phyloP scores from a whole-genome alignment of 192 early-diverging fungal species.

The Polychytrium aggregatum region DNA sequence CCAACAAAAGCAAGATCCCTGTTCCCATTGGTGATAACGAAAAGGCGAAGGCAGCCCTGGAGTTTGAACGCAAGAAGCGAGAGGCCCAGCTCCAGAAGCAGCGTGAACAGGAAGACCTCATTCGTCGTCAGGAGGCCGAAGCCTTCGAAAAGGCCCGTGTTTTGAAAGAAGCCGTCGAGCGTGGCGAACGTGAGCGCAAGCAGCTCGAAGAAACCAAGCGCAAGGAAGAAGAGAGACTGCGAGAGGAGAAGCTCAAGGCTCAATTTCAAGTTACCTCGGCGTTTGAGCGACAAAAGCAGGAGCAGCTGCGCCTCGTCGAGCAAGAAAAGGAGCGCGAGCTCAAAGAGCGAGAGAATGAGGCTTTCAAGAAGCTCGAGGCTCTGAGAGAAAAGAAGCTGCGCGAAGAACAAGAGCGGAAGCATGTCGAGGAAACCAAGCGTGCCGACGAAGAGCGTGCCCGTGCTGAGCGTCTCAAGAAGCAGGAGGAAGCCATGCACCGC shows the following conservation, averaged over 20 bases:
- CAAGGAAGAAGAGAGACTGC: constrained; percentile 5
- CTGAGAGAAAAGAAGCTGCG: constrained; percentile 9
- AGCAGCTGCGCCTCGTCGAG: too few relatives aligned
- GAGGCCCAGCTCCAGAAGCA: background rate
- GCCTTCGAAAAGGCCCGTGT: constrained; percentile 22
- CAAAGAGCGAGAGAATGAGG: constrained; percentile 10
- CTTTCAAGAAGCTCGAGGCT: constrained; percentile 14
- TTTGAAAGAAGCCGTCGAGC: constrained; percentile 9
- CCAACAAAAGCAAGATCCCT: too few relatives aligned
- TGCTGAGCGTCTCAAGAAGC: constrained; percentile 17
- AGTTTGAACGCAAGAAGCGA: constrained; percentile 10
- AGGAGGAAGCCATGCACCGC: constrained; percentile 20
- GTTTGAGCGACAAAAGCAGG: constrained; percentile 11
- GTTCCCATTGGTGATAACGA: too few relatives aligned
- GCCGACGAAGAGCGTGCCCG: constrained; percentile 6
- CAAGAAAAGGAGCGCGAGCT: constrained; percentile 2
- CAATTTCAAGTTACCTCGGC: too few relatives aligned
- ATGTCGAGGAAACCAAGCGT: background rate
- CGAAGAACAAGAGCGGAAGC: background rate
- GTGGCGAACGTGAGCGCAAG: constrained; percentile 5
- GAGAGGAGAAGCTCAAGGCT: background rate
- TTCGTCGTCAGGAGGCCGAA: constrained; percentile 12
- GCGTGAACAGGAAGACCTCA: constrained; percentile 1
- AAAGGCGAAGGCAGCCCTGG: constrained; percentile 4
- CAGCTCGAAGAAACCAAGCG: constrained; percentile 6